Base-by-base conservation (phyloP, 1,284 basidiomycete species). In the Microstroma glucosiphilum region DNA sequence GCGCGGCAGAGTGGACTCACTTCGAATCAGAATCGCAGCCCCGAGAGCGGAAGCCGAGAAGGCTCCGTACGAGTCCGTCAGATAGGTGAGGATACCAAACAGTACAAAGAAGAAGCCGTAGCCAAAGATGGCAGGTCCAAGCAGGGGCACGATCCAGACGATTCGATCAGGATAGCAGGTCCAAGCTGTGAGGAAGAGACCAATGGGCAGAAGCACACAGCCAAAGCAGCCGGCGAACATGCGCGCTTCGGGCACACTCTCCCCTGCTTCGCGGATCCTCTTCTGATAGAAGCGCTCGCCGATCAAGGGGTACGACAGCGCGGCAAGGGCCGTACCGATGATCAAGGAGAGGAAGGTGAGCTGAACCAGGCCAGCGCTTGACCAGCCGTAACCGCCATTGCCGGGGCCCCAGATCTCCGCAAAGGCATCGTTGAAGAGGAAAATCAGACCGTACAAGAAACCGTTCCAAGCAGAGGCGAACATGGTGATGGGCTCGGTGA, bases 401-500 rank as follows among this genome's bases (percentile, higher is more conserved):
- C 69, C 74, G 2, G 42, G 6, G 1, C 76, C 76, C 58, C 76
- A 77, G 26, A 77, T 68, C 25, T 71, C 56, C n/a, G 69, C 68
- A 58, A 77, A 76, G 15, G 76, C 76, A 49, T 72, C 71, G 58
- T 77, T 77, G 56, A 70, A 72, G 40, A 76, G 59, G 64, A 77
- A 77, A 56, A 77, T 73, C 62, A 77, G 71, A 0, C 75, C 75
- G 59, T 69, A 76, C 1, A 70, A 66, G 41, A 74, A 70, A 13
- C 68, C 67, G 60, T 54, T 54, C 64, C 76, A 73, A 15, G 65
- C 70, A 13, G 73, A 69, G 57, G 69, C 68, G 17, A 77, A 57
- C 58, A 71, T 71, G 0, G 76, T 87, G 69, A 89, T 89, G 19
- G 86, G 84, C 76, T 89, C 88, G 15, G 83, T 85, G 64, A 84